Evolutionary conservation across 1,284 basidiomycete species (phyloP).

Genomic region (Apiotrichum gracile): DNA sequence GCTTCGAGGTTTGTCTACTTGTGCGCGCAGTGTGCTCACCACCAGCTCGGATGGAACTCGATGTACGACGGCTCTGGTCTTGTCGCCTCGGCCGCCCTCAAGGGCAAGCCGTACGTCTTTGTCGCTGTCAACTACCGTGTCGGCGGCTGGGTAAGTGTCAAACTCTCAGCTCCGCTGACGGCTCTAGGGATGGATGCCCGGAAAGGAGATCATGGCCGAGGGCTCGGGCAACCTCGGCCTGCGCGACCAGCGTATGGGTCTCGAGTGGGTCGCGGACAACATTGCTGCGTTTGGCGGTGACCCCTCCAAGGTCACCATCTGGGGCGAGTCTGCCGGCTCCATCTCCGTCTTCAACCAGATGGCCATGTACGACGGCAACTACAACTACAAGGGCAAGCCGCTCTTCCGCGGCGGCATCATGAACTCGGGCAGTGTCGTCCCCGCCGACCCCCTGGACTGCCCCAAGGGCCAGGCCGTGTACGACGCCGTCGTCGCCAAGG

Average conservation of each 20-base stretch:
- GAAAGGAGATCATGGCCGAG: slow-evolving; percentile 51
- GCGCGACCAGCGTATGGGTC: slow-evolving; percentile 38
- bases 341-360: slow-evolving; percentile 47
- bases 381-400: slow-evolving; percentile 46
- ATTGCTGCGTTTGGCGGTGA: slow-evolving; percentile 42
- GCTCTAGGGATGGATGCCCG: slow-evolving; percentile 49
- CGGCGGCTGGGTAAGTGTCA: slow-evolving; percentile 43
- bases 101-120: slow-evolving; percentile 51
- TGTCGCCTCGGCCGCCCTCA: slow-evolving; percentile 3
- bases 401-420: slow-evolving; percentile 41
- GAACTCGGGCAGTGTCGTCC: slow-evolving; percentile 47
- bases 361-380: slow-evolving; percentile 53
- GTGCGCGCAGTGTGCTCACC: neutral
- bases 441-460: slow-evolving; percentile 12
- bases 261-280: slow-evolving; percentile 39
- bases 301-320: slow-evolving; percentile 43
- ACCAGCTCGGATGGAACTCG: slow-evolving; percentile 11
- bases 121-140: slow-evolving; percentile 58
- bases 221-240: slow-evolving; percentile 54
- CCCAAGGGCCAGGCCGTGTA: slow-evolving; percentile 13
- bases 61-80: slow-evolving; percentile 15
- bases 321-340: slow-evolving; percentile 58
- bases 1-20: slow-evolving; percentile 13
- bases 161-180: no score
- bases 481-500: slow-evolving; percentile 6